Base-by-base conservation (phyloP, 1,284 basidiomycete species). In the Cryptococcus floricola region DNA sequence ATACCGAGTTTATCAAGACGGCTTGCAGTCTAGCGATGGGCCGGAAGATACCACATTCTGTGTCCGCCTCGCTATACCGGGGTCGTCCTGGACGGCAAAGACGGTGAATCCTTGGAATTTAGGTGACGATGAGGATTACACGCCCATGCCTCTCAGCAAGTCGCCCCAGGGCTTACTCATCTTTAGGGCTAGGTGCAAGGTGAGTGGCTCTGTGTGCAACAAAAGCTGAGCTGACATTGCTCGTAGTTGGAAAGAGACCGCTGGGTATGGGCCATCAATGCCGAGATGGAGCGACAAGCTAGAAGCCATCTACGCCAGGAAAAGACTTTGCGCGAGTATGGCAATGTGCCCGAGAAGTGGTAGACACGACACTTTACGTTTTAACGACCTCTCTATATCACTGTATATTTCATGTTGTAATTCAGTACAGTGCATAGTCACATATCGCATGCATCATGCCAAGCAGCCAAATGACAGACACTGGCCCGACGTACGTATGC, bases 241-340 rank as follows among this genome's bases (percentile, higher is more conserved):
- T 28, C 19, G 19, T 54, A 77, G 76, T 70, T 77, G 45, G 76
- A 77, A 55, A 58, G 76, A 23, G 75, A 77, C 63, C 54, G 70
- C n/a, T 77, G 76, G 76, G 66, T 77, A 0, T 74, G 74, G 71
- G 71, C 68, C 7, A 64, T 76, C 47, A 75, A 76, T 54, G 67
- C 69, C 18, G 76, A 77, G 58, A 76, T 73, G 65, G 74, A 77
- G 55, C 54, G 74, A 14, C 67, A 69, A 46, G 67, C 68, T 4
- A 63, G 72, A 39, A 48, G 56, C 9, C 68, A 76, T 54, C 48
- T 64, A 0, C 51, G 53, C 37, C 54, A 66, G 9, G 69, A 71
- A 51, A 64, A 69, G 19, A 48, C 28, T 37, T 55, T 70, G 49
- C 61, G 76, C 19, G 58, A 68, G 37, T 50, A 51, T 37, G 74